phyloP scores from a whole-genome alignment of 2,329 filamentous ascomycete genomes.

The Escovopsis sp. region DNA sequence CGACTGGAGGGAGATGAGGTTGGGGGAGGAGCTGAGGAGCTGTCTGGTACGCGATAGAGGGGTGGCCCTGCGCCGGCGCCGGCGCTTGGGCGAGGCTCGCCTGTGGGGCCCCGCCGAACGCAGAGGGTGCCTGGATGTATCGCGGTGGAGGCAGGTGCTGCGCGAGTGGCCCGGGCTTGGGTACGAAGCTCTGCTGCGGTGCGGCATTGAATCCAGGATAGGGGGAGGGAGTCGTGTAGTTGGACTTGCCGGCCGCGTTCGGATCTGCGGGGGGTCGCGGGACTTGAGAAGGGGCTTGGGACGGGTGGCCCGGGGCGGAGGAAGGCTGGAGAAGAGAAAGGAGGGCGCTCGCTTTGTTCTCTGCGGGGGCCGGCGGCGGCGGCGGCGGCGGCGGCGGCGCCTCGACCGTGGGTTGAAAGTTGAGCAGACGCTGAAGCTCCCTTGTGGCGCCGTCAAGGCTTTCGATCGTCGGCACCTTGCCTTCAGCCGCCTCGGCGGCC shows the following conservation, averaged over 20 bases:
- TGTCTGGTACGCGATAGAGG: background rate
- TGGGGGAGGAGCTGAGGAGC: constrained; percentile 9
- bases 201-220: constrained; percentile 25
- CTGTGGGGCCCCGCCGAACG: constrained; percentile 26
- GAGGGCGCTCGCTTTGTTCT: constrained; percentile 36
- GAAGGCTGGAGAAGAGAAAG: constrained; percentile 36
- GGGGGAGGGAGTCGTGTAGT: constrained; percentile 42
- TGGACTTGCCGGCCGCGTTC: constrained; percentile 27
- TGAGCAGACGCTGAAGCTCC: constrained; percentile 40
- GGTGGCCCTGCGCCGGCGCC: constrained; percentile 2
- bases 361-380: constrained; percentile 7
- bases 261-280: constrained; percentile 31
- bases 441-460: constrained; percentile 35
- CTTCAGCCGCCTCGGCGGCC: constrained; percentile 18
- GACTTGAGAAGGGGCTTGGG: constrained; percentile 12
- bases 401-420: constrained; percentile 38
- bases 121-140: constrained; percentile 35
- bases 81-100: constrained; percentile 6
- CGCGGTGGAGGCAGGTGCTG: constrained; percentile 39
- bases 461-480: constrained; percentile 25
- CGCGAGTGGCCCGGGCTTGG: constrained; percentile 11
- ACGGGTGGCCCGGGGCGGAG: constrained; percentile 6
- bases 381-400: constrained; percentile 18
- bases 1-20: constrained; percentile 4
- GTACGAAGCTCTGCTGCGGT: constrained; percentile 12